Conservation (phyloP, 78 protist genomes). For the Dictyostelium discoideum region DNA sequence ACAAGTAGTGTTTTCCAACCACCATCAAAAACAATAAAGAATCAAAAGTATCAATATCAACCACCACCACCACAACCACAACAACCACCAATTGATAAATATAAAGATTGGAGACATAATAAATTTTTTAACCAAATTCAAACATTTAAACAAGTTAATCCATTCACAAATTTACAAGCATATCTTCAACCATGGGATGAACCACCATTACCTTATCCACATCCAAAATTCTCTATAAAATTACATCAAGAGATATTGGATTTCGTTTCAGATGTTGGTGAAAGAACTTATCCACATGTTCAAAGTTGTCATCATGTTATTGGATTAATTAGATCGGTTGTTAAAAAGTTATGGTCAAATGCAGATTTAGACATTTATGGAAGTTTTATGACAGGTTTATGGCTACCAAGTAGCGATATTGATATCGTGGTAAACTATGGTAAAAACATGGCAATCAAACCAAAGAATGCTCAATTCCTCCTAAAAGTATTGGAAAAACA, state of each 20-base stretch:
- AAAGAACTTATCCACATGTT: slow-evolving; percentile 74
- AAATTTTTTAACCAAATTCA: slow-evolving; percentile 59
- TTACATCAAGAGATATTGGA: slow-evolving; percentile 75
- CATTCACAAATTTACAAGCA: slow-evolving; percentile 27
- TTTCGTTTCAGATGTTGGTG: slow-evolving; percentile 75
- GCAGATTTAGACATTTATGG: slow-evolving; percentile 74
- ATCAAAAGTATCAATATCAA: background rate
- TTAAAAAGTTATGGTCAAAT: slow-evolving; percentile 60
- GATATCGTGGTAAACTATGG: slow-evolving; percentile 76
- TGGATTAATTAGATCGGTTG: slow-evolving; percentile 31
- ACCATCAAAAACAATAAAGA: background rate
- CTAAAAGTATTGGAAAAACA: slow-evolving; percentile 69
- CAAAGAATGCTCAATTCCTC: slow-evolving; percentile 78
- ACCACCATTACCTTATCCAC: slow-evolving; percentile 76
- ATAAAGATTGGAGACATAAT: slow-evolving; percentile 77
- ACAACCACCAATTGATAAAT: slow-evolving; percentile 1
- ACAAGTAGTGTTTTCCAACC: slow-evolving; percentile 8
- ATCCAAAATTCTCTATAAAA: slow-evolving; percentile 53
- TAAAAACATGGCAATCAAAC: slow-evolving; percentile 50
- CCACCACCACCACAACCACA: background rate
- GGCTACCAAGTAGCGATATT: slow-evolving; percentile 64
- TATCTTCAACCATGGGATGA: slow-evolving; percentile 69
- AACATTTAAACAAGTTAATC: slow-evolving; percentile 27
- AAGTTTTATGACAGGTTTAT: slow-evolving; percentile 58
- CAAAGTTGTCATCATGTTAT: slow-evolving; percentile 73